Conservation (phyloP, 1,284 basidiomycete species). For the Naganishia cerealis region DNA sequence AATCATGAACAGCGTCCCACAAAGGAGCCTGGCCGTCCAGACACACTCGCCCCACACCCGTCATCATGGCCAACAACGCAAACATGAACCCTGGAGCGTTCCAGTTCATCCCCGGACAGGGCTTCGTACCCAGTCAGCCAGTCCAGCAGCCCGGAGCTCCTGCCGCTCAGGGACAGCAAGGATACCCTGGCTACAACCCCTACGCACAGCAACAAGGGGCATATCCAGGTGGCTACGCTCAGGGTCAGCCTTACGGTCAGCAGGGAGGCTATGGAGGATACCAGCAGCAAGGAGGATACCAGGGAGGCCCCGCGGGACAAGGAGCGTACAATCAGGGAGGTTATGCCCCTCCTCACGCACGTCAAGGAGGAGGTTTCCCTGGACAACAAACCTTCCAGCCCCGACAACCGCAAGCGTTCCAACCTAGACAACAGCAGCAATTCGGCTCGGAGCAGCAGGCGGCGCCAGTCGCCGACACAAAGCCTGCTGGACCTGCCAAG, state of each 20-base stretch:
- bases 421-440: slow-evolving; percentile 22
- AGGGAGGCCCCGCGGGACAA: background rate
- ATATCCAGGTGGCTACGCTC: slow-evolving; percentile 29
- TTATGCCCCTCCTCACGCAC: slow-evolving; percentile 19
- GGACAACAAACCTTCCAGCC: slow-evolving; percentile 30
- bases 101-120: slow-evolving; percentile 34
- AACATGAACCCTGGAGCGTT: slow-evolving; percentile 36
- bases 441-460: slow-evolving; percentile 18
- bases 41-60: too few relatives aligned
- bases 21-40: background rate
- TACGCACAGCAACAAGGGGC: slow-evolving; percentile 31
- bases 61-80: slow-evolving; percentile 21
- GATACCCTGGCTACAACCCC: slow-evolving; percentile 32
- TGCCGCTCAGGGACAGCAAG: slow-evolving; percentile 16
- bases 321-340: slow-evolving; percentile 13
- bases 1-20: background rate
- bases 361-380: slow-evolving; percentile 15
- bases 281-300: slow-evolving; percentile 14
- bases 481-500: slow-evolving; percentile 32
- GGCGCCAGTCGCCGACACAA: slow-evolving; percentile 7
- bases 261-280: slow-evolving; percentile 30
- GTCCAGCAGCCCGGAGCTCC: slow-evolving; percentile 24
- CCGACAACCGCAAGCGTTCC: slow-evolving; percentile 28
- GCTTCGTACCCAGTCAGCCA: slow-evolving; percentile 28
- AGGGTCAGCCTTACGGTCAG: slow-evolving; percentile 28